A percentile compares a stretch with the other conserved stretches of the same genome.
Conservation (phyloP, 805 yeast species). For the Yamadazyma paraphyllophila region DNA sequence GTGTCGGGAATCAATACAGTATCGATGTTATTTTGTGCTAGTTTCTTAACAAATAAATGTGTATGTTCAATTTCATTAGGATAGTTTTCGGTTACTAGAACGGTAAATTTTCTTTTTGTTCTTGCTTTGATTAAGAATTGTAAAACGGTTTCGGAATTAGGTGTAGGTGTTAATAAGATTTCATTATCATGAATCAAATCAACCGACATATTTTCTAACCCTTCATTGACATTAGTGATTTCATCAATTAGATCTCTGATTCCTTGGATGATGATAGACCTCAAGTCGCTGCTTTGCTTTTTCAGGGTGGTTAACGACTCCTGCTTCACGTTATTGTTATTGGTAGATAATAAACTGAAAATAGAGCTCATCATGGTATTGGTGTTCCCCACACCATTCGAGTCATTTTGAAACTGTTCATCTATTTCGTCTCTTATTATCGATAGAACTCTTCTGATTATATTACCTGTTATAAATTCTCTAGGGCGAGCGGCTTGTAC, state of each 20-base stretch:
- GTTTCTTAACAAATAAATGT: slow-evolving; percentile 72
- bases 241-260: slow-evolving; percentile 92
- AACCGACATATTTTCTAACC: slow-evolving; percentile 84
- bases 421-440: slow-evolving; percentile 83
- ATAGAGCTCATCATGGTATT: slow-evolving; percentile 72
- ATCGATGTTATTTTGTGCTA: slow-evolving; percentile 84
- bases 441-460: slow-evolving; percentile 84
- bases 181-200: slow-evolving; percentile 94
- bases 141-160: slow-evolving; percentile 83
- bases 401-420: slow-evolving; percentile 24
- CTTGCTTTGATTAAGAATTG: slow-evolving; percentile 85
- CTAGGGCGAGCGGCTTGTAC: slow-evolving; percentile 82
- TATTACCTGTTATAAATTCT: slow-evolving; percentile 86
- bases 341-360: slow-evolving; percentile 77
- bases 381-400: slow-evolving; percentile 9
- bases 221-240: slow-evolving; percentile 83
- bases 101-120: slow-evolving; percentile 86
- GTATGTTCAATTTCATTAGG: slow-evolving; percentile 84
- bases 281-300: slow-evolving; percentile 58
- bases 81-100: slow-evolving; percentile 84
- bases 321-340: slow-evolving; percentile 25
- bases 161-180: slow-evolving; percentile 86
- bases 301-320: slow-evolving; percentile 30
- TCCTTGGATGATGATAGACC: slow-evolving; percentile 87
- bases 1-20: slow-evolving; percentile 91